These are phyloP conservation scores for Colletotrichum magnum DNA, from an alignment of 2,329 filamentous ascomycete species.

Conservation along the genomic window DNA sequence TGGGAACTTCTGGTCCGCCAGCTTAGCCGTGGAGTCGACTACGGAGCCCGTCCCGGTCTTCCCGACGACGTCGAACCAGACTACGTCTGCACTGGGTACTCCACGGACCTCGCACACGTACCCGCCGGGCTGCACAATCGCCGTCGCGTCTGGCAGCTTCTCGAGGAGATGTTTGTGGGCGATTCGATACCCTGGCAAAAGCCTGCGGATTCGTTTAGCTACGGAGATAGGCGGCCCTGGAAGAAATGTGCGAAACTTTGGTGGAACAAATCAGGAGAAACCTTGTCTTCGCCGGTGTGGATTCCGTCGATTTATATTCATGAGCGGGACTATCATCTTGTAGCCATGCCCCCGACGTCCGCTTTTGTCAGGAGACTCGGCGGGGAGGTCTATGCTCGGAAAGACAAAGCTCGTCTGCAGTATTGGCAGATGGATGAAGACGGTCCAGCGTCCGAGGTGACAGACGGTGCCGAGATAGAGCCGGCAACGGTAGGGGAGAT, in stretches of 20 bases:
- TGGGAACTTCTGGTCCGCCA: slow-evolving; percentile 4
- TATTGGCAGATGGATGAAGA: not conserved
- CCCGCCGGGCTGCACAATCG: not conserved
- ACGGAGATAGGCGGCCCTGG: no score
- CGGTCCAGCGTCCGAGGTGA: not conserved
- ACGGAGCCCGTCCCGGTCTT: not conserved
- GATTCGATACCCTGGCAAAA: not conserved
- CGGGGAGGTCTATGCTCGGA: not conserved
- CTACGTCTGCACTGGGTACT: not conserved
- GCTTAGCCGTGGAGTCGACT: not conserved
- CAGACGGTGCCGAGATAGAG: not conserved
- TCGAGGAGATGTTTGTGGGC: not conserved
- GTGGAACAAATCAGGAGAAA: not conserved
- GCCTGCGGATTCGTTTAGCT: not conserved
- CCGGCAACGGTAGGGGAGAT: not conserved
- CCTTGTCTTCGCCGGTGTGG: not conserved
- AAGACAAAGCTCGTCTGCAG: not conserved
- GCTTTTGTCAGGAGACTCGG: not conserved
- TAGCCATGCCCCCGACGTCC: not conserved
- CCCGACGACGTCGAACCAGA: no score
- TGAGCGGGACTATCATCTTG: no score
- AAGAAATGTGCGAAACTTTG: no score
- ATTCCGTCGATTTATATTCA: not conserved
- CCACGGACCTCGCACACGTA: not conserved
- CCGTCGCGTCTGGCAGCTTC: not conserved